These are phyloP conservation scores for Phytopythium kandeliae DNA, from an alignment of 352 stramenopile genomes.

Conservation along the genomic window DNA sequence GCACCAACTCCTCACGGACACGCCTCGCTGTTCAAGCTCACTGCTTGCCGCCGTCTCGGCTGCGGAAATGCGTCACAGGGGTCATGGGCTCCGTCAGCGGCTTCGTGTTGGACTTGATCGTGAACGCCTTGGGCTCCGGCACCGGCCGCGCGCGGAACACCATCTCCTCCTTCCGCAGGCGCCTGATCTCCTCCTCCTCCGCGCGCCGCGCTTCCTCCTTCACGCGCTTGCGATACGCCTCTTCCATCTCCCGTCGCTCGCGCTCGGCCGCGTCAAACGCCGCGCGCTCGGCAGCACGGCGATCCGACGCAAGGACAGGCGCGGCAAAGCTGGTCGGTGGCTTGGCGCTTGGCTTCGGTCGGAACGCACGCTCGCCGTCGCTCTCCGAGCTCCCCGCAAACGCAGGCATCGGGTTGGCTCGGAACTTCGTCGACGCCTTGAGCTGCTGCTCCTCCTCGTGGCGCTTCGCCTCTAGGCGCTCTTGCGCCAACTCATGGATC, in stretches of 20 bases:
- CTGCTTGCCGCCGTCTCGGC: slow-evolving; percentile 5
- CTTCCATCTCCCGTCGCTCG: slow-evolving; percentile 53
- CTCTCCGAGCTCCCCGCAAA: slow-evolving; percentile 13
- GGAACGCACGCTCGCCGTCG: slow-evolving; percentile 12
- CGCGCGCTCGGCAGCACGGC: slow-evolving; percentile 51
- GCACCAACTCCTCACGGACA: background rate
- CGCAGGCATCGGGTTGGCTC: slow-evolving; percentile 64
- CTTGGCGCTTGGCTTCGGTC: slow-evolving; percentile 25
- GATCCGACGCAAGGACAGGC: slow-evolving; percentile 59
- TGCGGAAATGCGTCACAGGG: slow-evolving; percentile 24
- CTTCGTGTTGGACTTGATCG: slow-evolving; percentile 45
- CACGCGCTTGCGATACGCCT: slow-evolving; percentile 47
- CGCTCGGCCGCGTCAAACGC: slow-evolving; percentile 66
- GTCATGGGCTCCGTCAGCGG: slow-evolving; percentile 27
- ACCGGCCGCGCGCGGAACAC: slow-evolving; percentile 67
- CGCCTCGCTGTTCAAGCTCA: background rate
- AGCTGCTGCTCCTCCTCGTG: slow-evolving; percentile 51
- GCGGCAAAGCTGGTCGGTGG: slow-evolving; percentile 38
- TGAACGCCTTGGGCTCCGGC: slow-evolving; percentile 39
- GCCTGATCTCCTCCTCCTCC: slow-evolving; percentile 68
- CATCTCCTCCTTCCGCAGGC: slow-evolving; percentile 61
- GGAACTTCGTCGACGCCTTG: slow-evolving; percentile 39
- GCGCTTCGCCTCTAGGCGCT: slow-evolving; percentile 47
- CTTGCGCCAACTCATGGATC: slow-evolving; percentile 49
- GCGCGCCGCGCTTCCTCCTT: slow-evolving; percentile 42